A percentile compares a stretch with the other conserved stretches of the same genome.
phyloP scores from a whole-genome alignment of 192 early-diverging fungal genomes.

The Backusella mclennaniae region DNA sequence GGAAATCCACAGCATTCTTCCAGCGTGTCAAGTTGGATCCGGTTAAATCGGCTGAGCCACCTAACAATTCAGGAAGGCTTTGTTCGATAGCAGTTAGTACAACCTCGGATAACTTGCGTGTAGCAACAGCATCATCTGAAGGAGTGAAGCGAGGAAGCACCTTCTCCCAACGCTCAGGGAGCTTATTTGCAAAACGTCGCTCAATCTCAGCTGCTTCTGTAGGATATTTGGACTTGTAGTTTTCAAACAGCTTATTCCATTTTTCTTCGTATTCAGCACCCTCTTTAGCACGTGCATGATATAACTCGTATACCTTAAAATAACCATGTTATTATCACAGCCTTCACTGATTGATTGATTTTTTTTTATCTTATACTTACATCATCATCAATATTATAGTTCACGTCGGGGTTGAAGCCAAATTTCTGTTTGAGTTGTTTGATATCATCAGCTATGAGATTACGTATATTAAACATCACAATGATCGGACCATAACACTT shows the following conservation, averaged over 20 bases:
- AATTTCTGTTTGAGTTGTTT: slow-evolving; percentile 75
- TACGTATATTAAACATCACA: not conserved
- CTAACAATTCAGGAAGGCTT: slow-evolving; percentile 78
- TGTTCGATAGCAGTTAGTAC: slow-evolving; percentile 81
- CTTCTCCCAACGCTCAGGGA: slow-evolving; percentile 70
- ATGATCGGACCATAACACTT: not conserved
- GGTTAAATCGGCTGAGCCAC: slow-evolving; percentile 96
- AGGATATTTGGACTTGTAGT: slow-evolving; percentile 70
- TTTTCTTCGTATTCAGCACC: slow-evolving; percentile 64
- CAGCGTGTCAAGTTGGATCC: slow-evolving; percentile 93
- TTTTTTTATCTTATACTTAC: slow-evolving; percentile 39
- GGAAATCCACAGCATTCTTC: slow-evolving; percentile 92
- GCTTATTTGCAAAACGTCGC: slow-evolving; percentile 68
- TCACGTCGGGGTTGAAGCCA: slow-evolving; percentile 77
- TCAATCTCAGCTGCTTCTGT: slow-evolving; percentile 65
- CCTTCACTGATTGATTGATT: not conserved
- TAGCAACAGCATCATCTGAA: slow-evolving; percentile 71
- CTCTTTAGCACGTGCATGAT: slow-evolving; percentile 50
- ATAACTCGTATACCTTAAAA: slow-evolving; percentile 55
- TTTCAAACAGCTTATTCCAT: slow-evolving; percentile 75
- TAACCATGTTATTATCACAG: not conserved
- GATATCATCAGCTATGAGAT: slow-evolving; percentile 65
- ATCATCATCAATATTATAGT: slow-evolving; percentile 70
- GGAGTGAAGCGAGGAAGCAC: slow-evolving; percentile 79
- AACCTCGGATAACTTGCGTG: slow-evolving; percentile 83